These are phyloP conservation scores for Lasiosphaeria miniovina DNA, from an alignment of 495 filamentous ascomycete genomes.

Conservation along the genomic window DNA sequence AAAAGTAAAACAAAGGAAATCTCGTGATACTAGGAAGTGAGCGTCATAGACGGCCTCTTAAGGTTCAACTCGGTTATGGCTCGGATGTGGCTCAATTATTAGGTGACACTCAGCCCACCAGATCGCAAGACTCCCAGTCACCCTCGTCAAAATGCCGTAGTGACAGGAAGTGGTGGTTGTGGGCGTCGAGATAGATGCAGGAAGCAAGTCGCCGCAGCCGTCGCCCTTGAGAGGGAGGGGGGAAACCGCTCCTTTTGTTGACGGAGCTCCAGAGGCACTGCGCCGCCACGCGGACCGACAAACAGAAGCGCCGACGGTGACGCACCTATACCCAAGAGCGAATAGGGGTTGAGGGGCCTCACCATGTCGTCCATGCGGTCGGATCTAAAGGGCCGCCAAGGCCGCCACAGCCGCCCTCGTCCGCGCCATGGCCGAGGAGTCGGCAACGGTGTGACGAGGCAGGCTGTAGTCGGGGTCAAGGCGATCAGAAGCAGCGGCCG, in stretches of 20 bases:
- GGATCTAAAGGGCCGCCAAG: constrained; percentile 3
- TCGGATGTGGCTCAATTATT: too few species aligned
- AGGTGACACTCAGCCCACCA: too few species aligned
- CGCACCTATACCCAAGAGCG: constrained; percentile 3
- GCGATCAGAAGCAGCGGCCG: not conserved
- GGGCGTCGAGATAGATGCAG: constrained; percentile 5
- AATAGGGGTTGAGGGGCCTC: too few species aligned
- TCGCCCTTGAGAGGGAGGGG: constrained; percentile 6
- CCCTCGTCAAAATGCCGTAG: constrained; percentile 4
- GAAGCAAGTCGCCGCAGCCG: not conserved
- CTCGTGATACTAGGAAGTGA: too few species aligned
- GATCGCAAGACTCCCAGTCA: constrained; percentile 7
- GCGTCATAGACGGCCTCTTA: too few species aligned
- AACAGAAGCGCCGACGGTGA: constrained; percentile 9
- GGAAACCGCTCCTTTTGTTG: constrained; percentile 11
- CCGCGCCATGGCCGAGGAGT: not conserved
- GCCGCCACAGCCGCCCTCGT: not conserved
- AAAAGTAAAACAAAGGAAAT: too few species aligned
- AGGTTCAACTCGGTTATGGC: too few species aligned
- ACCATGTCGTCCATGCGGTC: too few species aligned
- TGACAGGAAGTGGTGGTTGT: constrained; percentile 6
- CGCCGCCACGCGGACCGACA: constrained; percentile 4
- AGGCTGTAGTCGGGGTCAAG: not conserved
- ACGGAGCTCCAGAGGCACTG: constrained; percentile 1
- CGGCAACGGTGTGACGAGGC: not conserved